Base-by-base conservation (phyloP, 2,329 filamentous ascomycete species). In the Tolypocladium nubicola region DNA sequence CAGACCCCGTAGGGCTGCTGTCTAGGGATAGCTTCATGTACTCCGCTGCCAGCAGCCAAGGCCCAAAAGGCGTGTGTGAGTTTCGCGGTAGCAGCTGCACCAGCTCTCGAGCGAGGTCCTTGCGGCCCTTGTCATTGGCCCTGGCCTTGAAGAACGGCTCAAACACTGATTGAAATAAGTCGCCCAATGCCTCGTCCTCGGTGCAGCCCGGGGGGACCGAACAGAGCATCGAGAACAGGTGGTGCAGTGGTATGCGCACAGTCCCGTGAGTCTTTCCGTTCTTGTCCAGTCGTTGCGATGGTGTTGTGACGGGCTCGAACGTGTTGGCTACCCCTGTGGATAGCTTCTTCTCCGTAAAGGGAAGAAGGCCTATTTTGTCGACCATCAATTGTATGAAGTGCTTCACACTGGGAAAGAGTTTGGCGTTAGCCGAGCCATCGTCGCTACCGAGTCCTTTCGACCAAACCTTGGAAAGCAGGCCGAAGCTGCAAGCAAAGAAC, bases 401-500 rank as follows among this genome's bases (percentile, higher is more conserved):
- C 56, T 79, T 76, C 41, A 81, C 79, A 10, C 80, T 79, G 3
- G 76, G 73, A 30, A 87, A 71, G 37, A 85, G 84, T 30, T 82
- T 67, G 67, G 78, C 52, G 66, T 72, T 59, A 75, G 73, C 61
- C 19, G 66, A 63, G 71, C 74, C 63, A 71, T 84, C 66, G 76
- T 77, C 47, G 67, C 79, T 68, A 1, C 60, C 35, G 2, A 63
- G 53, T 7, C 70, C 69, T 26, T 40, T 54, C 0, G 65, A 61
- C 90, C 91, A 96, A 2, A 92, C 70, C 33, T 80, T 82, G 53
- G 84, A 81, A 8, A 96, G 73, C 26, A 91, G 72, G 47, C 84
- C 84, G 54, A 93, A 79, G 26, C 91, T 78, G 47, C 83, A 79
- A 26, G 88, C 86, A 60, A 96, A 80, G 58, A 92, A 93, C 60